phyloP scores from a whole-genome alignment of 805 yeast species.

The Zygosaccharomyces kombuchaensis region DNA sequence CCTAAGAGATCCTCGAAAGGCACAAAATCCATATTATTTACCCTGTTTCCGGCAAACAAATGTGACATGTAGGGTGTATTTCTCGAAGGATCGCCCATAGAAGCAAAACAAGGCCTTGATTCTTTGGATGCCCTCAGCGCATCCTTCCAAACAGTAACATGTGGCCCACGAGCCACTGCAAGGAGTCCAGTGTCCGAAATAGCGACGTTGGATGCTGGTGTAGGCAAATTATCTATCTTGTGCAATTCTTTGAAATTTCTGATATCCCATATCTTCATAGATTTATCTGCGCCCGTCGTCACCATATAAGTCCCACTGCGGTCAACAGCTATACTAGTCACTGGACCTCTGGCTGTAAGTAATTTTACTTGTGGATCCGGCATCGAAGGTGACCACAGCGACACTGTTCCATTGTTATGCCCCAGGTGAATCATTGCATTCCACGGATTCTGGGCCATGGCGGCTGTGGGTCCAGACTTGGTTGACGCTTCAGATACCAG shows the following conservation, averaged over 20 bases:
- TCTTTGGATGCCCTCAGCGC: conserved; percentile 43
- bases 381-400: conserved; percentile 91
- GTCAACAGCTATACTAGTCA: conserved; percentile 78
- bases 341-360: conserved; percentile 80
- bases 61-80: conserved; percentile 90
- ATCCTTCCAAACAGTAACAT: conserved; percentile 92
- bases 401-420: conserved; percentile 86
- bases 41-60: conserved; percentile 69
- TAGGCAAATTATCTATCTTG: conserved; percentile 56
- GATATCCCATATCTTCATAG: conserved; percentile 88
- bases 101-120: conserved; percentile 49
- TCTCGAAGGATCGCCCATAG: conserved; percentile 32
- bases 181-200: conserved; percentile 85
- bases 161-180: conserved; percentile 94
- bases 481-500: conserved; percentile 81
- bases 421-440: conserved; percentile 94
- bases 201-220: conserved; percentile 75
- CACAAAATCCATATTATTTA: conserved; percentile 66
- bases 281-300: conserved; percentile 80
- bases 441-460: conserved; percentile 90
- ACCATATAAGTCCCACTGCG: conserved; percentile 95
- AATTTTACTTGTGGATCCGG: conserved; percentile 79
- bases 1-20: conserved; percentile 98
- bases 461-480: conserved; percentile 82
- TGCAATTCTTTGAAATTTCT: conserved; percentile 76